Evolutionary conservation across 2,329 filamentous ascomycete species (phyloP).

Genomic region (Alternaria viburni): DNA sequence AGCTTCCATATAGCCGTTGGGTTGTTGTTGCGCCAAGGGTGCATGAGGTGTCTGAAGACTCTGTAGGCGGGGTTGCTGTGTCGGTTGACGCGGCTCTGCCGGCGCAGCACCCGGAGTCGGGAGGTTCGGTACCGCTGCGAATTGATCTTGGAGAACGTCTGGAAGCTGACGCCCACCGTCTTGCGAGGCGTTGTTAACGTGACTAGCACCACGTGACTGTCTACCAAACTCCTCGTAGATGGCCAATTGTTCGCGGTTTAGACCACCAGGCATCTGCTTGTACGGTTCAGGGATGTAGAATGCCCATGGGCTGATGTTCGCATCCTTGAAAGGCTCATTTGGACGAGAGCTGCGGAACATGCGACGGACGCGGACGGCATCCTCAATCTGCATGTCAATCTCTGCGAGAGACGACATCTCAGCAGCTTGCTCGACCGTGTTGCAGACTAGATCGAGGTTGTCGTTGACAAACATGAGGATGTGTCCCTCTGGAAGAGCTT

Average conservation of each 20-base stretch:
- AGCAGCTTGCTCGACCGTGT: slow-evolving; percentile 92
- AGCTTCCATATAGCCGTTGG: slow-evolving; percentile 66
- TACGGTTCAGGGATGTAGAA: slow-evolving; percentile 94
- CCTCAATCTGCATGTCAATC: slow-evolving; percentile 91
- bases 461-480: slow-evolving; percentile 99
- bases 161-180: slow-evolving; percentile 66
- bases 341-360: slow-evolving; percentile 76
- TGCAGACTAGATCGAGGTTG: slow-evolving; percentile 91
- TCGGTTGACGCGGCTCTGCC: slow-evolving; percentile 64
- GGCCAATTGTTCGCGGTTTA: slow-evolving; percentile 90
- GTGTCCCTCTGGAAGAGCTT: slow-evolving; percentile 87
- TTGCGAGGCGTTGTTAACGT: slow-evolving; percentile 62
- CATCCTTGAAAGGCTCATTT: slow-evolving; percentile 84
- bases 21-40: slow-evolving; percentile 53
- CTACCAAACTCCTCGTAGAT: slow-evolving; percentile 97
- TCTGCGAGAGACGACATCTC: slow-evolving; percentile 92
- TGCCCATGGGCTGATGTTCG: slow-evolving; percentile 85
- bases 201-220: slow-evolving; percentile 73
- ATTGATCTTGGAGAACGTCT: slow-evolving; percentile 68
- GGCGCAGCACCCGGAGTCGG: slow-evolving; percentile 68
- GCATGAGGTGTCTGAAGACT: slow-evolving; percentile 42
- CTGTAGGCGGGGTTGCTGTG: slow-evolving; percentile 55
- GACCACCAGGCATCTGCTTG: slow-evolving; percentile 79
- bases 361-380: slow-evolving; percentile 77
- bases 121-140: slow-evolving; percentile 65